These are phyloP conservation scores for Cladosporium sp. DNA, from an alignment of 2,329 filamentous ascomycete genomes.

Conservation along the genomic window DNA sequence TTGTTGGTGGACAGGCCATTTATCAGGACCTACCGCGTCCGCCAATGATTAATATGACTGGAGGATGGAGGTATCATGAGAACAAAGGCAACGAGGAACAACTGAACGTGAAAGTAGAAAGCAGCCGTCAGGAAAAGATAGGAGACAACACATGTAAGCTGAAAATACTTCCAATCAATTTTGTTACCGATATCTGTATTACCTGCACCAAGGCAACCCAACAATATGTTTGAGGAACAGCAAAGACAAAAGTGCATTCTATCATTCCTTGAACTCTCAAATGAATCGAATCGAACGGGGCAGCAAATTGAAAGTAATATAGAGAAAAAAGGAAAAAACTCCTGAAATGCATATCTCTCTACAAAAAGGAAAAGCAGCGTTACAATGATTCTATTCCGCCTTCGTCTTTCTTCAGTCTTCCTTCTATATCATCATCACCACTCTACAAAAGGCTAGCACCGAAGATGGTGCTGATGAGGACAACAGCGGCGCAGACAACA, in stretches of 20 bases:
- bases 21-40: no score
- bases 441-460: slow-evolving; percentile 49
- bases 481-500: slow-evolving; percentile 53
- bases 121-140: no score
- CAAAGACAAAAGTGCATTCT: neutral
- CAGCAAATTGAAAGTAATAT: neutral
- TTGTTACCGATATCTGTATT: no score
- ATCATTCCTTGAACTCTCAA: neutral
- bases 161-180: no score
- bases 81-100: no score
- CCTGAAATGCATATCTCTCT: slow-evolving; percentile 7
- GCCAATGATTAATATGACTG: no score
- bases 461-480: slow-evolving; percentile 56
- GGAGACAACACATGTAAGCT: no score
- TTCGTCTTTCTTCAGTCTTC: neutral
- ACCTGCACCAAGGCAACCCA: no score
- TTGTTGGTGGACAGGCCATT: no score
- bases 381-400: neutral
- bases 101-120: no score
- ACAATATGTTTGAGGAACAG: neutral
- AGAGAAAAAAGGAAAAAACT: neutral
- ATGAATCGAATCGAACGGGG: neutral
- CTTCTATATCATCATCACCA: neutral
- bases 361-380: neutral
- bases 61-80: no score